Conservation (phyloP, 2,329 filamentous ascomycete species). For the Penicillium sp. region DNA sequence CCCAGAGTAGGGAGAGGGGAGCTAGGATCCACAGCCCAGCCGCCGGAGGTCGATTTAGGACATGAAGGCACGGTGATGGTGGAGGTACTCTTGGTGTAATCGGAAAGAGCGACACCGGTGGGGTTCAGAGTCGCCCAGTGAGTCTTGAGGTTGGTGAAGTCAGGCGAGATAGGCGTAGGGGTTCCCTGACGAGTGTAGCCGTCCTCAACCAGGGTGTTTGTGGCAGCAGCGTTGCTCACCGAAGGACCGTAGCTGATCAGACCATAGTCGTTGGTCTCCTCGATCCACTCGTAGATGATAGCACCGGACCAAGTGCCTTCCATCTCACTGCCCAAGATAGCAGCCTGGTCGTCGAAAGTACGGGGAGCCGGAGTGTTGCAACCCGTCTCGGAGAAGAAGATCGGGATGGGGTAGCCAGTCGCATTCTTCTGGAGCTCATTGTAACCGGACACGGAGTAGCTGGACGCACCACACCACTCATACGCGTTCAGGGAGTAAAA, state of each 20-base stretch:
- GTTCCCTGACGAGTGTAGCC: conserved; percentile 70
- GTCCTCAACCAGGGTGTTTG: conserved; percentile 58
- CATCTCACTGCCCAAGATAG: conserved; percentile 76
- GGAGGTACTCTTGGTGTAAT: conserved; percentile 64
- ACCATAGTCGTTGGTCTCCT: conserved; percentile 80
- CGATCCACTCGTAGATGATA: conserved; percentile 87
- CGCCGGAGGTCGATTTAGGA: conserved; percentile 64
- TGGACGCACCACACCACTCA: conserved; percentile 65
- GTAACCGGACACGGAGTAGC: conserved; percentile 68
- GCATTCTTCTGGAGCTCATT: conserved; percentile 64
- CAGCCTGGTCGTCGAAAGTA: conserved; percentile 61
- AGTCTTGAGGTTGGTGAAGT: conserved; percentile 73
- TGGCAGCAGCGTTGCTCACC: conserved; percentile 53
- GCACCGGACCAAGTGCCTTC: conserved; percentile 67
- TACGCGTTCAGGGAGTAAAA: conserved; percentile 87
- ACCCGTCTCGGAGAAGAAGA: conserved; percentile 87
- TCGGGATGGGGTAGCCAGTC: conserved; percentile 72
- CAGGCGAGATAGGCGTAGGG: conserved; percentile 69
- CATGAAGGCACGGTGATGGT: conserved; percentile 65
- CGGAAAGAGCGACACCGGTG: conserved; percentile 62
- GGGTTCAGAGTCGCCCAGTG: conserved; percentile 74
- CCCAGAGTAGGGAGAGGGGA: conserved; percentile 69
- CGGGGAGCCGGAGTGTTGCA: conserved; percentile 60
- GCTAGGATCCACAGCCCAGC: conserved; percentile 72
- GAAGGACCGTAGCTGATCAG: conserved; percentile 70